Percentiles rank a stretch among this genome's conserved stretches.
Conservation (phyloP, 1,139 yeast genomes). For the Groenewaldozyma auringiensis region DNA sequence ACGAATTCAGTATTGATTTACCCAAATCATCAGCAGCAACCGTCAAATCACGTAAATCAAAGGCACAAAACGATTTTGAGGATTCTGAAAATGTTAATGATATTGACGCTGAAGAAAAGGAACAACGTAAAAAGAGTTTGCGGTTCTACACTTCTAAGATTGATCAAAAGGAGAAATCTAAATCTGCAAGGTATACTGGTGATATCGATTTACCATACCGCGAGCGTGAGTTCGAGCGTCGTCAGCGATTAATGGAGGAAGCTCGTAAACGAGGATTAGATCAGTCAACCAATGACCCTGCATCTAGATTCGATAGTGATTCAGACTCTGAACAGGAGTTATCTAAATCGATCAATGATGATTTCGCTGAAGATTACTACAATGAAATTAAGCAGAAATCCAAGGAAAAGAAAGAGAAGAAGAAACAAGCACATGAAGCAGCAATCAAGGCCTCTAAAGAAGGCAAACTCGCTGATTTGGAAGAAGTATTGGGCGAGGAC, state of each 20-base stretch:
- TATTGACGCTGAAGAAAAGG: slow-evolving; percentile 81
- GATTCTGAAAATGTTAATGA: slow-evolving; percentile 53
- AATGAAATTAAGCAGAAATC: slow-evolving; percentile 44
- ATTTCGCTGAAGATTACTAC: slow-evolving; percentile 40
- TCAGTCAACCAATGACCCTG: slow-evolving; percentile 48
- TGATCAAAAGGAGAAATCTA: slow-evolving; percentile 57
- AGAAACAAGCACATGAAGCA: slow-evolving; percentile 57
- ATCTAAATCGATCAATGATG: slow-evolving; percentile 33
- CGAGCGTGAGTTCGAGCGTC: slow-evolving; percentile 83
- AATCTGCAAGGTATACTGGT: slow-evolving; percentile 57
- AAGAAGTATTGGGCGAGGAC: slow-evolving; percentile 55
- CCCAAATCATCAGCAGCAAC: slow-evolving; percentile 39
- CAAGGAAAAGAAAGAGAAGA: slow-evolving; percentile 41
- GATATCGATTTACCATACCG: slow-evolving; percentile 90
- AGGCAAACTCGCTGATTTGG: slow-evolving; percentile 68
- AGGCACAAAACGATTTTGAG: slow-evolving; percentile 8
- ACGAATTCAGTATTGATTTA: slow-evolving; percentile 45
- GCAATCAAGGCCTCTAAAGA: slow-evolving; percentile 79
- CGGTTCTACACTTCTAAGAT: slow-evolving; percentile 96
- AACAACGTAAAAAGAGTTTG: slow-evolving; percentile 70
- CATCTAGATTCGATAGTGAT: slow-evolving; percentile 38
- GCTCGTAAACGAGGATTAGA: slow-evolving; percentile 78
- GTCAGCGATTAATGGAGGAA: slow-evolving; percentile 76
- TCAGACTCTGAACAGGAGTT: slow-evolving; percentile 24
- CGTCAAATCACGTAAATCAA: slow-evolving; percentile 25